Conservation (phyloP, 352 stramenopile species). For the Albugo candida region DNA sequence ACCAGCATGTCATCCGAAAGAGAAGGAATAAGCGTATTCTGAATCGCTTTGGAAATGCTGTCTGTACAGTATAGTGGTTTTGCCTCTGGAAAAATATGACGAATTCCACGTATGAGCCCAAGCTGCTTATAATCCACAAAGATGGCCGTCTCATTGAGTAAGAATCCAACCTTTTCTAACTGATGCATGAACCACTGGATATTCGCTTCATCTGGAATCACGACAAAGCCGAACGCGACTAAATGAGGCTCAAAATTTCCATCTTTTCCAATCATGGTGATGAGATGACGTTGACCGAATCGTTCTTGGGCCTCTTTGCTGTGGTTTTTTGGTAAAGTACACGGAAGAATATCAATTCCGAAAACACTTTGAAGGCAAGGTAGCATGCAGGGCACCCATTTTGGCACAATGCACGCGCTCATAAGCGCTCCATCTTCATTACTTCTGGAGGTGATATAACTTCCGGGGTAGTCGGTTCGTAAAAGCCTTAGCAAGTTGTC, state of each 20-base stretch:
- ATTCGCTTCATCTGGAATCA: not conserved
- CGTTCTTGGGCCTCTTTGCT: not conserved
- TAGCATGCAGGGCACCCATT: not conserved
- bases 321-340: not conserved
- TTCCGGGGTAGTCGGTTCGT: conserved; percentile 5
- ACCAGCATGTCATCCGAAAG: not conserved
- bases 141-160: not conserved
- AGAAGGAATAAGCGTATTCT: not conserved
- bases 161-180: not conserved
- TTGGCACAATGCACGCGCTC: not conserved
- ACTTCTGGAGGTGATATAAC: not conserved
- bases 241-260: not conserved
- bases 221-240: not conserved
- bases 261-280: not conserved
- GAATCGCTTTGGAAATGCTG: not conserved
- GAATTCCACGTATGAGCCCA: not conserved
- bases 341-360: not conserved
- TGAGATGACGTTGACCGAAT: not conserved
- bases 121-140: not conserved
- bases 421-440: not conserved
- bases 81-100: not conserved
- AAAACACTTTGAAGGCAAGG: not conserved
- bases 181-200: not conserved
- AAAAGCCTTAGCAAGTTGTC: conserved; percentile 7
- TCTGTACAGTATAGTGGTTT: not conserved